Evolutionary conservation across 2,329 filamentous ascomycete species (phyloP).

Genomic region (Ophiostoma perfectum): DNA sequence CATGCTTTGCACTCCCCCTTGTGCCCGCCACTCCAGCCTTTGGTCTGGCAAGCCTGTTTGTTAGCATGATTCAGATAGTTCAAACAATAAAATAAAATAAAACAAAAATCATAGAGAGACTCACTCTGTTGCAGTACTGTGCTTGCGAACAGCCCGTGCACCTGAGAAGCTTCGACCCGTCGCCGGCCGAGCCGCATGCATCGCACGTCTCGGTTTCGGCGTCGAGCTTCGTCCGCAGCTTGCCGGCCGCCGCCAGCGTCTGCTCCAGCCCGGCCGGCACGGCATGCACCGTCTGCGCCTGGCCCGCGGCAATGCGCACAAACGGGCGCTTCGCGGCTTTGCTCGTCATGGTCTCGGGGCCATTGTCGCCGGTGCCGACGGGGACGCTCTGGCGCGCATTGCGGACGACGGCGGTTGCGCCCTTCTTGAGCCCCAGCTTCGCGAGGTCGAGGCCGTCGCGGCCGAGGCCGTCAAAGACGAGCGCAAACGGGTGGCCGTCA

Average conservation of each 20-base stretch:
- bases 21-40: constrained; percentile 41
- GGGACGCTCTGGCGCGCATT: constrained; percentile 35
- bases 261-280: constrained; percentile 33
- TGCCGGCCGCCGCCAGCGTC: constrained; percentile 30
- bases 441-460: constrained; percentile 35
- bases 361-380: background rate
- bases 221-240: constrained; percentile 22
- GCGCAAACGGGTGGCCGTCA: constrained; percentile 38
- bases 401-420: constrained; percentile 38
- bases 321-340: constrained; percentile 37
- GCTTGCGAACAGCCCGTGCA: constrained; percentile 42
- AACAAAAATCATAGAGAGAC: background rate
- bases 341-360: constrained; percentile 1
- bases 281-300: constrained; percentile 34
- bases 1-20: constrained; percentile 43
- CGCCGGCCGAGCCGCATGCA: constrained; percentile 13
- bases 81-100: background rate
- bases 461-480: constrained; percentile 41
- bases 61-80: constrained; percentile 5
- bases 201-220: constrained; percentile 15
- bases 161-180: constrained; percentile 31
- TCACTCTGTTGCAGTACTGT: constrained; percentile 45
- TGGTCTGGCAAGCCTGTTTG: constrained; percentile 39
- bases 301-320: constrained; percentile 36
- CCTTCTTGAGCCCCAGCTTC: constrained; percentile 34